Evolutionary conservation across 1,284 basidiomycete species (phyloP).

Genomic region (Apiotrichum akiyoshidainum): DNA sequence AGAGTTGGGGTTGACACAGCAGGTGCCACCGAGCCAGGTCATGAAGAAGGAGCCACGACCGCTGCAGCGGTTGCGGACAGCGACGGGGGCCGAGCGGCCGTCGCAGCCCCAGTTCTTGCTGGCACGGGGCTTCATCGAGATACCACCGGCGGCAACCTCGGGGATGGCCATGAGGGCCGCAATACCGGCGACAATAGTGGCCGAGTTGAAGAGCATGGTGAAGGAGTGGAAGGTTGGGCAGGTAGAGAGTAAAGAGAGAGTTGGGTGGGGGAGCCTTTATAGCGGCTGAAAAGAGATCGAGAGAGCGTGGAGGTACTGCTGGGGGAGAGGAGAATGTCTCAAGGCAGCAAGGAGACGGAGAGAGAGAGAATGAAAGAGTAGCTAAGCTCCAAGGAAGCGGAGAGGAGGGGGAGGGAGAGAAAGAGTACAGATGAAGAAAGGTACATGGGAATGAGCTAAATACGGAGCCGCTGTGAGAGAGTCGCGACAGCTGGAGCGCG

Average conservation of each 20-base stretch:
- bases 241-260: not conserved
- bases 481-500: no score
- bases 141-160: constrained; percentile 19
- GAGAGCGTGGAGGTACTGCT: not conserved
- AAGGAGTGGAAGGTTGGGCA: not conserved
- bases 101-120: constrained; percentile 19
- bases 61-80: constrained; percentile 6
- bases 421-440: not conserved
- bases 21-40: not conserved
- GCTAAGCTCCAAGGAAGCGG: no score
- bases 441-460: not conserved
- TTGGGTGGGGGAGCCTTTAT: not conserved
- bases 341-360: not conserved
- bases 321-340: not conserved
- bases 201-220: constrained; percentile 6
- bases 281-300: not conserved
- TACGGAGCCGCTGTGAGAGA: no score
- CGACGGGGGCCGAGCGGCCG: not conserved
- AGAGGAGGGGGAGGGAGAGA: no score
- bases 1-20: not conserved
- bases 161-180: constrained; percentile 20
- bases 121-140: constrained; percentile 11
- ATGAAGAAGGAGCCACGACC: not conserved
- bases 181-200: constrained; percentile 8
- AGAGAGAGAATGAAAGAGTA: not conserved